These are phyloP conservation scores for Alternaria triticina DNA, from an alignment of 2,329 filamentous ascomycete genomes.

Conservation along the genomic window DNA sequence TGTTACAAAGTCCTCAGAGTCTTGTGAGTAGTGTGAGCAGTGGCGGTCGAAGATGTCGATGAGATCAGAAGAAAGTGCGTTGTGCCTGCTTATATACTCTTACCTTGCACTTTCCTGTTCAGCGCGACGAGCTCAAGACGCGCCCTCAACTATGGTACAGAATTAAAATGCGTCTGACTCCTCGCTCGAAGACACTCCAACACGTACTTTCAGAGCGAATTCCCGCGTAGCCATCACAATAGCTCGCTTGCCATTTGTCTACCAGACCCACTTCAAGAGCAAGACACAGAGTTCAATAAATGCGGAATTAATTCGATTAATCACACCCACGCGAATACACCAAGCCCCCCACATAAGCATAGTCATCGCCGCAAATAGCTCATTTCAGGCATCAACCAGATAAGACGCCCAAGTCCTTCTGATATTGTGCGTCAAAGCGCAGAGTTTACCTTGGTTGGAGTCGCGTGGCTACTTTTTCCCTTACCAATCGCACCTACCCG, in stretches of 20 bases:
- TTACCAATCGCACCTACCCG: neutral
- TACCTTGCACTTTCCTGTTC: neutral
- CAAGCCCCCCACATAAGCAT: neutral
- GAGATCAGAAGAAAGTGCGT: neutral
- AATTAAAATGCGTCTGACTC: neutral
- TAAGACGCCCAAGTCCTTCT: neutral
- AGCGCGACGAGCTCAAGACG: rapidly evolving
- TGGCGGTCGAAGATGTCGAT: neutral
- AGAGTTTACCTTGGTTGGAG: neutral
- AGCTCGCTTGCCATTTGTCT: too few relatives aligned
- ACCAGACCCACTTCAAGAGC: neutral
- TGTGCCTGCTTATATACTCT: neutral
- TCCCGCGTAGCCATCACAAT: neutral
- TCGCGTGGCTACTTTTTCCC: neutral
- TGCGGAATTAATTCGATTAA: too few relatives aligned
- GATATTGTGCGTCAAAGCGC: neutral
- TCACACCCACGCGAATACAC: too few relatives aligned
- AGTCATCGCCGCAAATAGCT: neutral
- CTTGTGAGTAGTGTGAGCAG: neutral
- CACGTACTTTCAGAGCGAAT: neutral
- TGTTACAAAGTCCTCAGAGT: neutral
- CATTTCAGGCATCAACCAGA: neutral
- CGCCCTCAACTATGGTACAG: neutral
- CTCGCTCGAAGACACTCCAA: neutral
- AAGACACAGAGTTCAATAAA: neutral